phyloP scores from a whole-genome alignment of 2,329 filamentous ascomycete species.

The Aureobasidium musti region DNA sequence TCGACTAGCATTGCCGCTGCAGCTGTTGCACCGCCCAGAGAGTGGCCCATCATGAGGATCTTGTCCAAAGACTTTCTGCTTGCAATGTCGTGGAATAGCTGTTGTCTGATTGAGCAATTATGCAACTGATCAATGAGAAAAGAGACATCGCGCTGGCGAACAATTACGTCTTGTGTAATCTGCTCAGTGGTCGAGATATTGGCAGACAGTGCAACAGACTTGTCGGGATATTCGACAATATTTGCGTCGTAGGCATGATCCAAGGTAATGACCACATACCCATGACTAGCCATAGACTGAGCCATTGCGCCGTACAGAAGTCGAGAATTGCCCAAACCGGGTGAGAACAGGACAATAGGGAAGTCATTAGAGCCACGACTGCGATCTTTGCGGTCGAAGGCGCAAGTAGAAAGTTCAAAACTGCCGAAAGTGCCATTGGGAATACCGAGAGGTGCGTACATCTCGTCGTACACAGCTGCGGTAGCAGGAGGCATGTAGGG shows the following conservation, averaged over 20 bases:
- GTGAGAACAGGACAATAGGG: constrained; percentile 42
- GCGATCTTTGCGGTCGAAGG: constrained; percentile 28
- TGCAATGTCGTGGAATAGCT: constrained; percentile 2
- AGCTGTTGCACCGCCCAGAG: constrained; percentile 5
- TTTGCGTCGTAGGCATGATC: constrained; percentile 54
- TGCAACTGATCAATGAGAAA: background rate
- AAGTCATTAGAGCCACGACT: constrained; percentile 38
- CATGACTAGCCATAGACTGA: constrained; percentile 51
- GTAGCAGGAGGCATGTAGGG: constrained; percentile 31
- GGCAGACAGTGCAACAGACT: background rate
- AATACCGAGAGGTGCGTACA: constrained; percentile 26
- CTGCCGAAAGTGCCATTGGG: constrained; percentile 31
- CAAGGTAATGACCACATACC: constrained; percentile 51
- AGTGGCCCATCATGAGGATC: background rate
- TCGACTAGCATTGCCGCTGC: constrained; percentile 1
- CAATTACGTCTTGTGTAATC: background rate
- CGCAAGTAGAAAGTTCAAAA: constrained; percentile 28
- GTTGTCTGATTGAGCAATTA: background rate
- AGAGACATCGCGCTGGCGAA: background rate
- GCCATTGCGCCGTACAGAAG: constrained; percentile 50
- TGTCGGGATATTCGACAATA: constrained; percentile 49
- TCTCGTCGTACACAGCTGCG: constrained; percentile 25
- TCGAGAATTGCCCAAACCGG: constrained; percentile 50
- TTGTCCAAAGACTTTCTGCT: background rate
- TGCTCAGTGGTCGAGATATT: background rate